phyloP scores from a whole-genome alignment of 768 basidiomycete genomes.

The Suillus subalutaceus region DNA sequence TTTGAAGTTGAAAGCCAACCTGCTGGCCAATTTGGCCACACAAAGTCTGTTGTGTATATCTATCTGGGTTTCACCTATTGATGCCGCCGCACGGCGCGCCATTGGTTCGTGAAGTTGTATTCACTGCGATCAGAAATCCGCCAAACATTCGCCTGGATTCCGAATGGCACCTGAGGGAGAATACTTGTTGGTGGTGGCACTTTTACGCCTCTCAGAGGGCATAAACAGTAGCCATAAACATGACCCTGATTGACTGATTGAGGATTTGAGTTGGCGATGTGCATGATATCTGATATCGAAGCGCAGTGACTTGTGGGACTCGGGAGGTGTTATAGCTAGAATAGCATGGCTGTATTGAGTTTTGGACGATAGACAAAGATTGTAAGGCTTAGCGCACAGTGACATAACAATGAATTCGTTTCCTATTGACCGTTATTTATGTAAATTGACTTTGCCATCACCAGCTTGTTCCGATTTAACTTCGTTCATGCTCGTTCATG shows the following conservation, averaged over 20 bases:
- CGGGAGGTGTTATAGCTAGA: background rate
- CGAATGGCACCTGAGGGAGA: background rate
- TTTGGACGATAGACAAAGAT: background rate
- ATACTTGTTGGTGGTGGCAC: background rate
- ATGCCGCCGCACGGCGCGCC: background rate
- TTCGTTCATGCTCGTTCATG: conserved; percentile 22
- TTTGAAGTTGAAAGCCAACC: background rate
- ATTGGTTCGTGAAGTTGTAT: background rate
- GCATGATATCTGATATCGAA: background rate
- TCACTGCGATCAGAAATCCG: background rate
- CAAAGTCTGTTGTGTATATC: background rate
- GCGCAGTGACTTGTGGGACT: background rate
- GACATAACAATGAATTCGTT: background rate
- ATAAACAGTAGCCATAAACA: background rate
- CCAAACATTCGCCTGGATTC: background rate
- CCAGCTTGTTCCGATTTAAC: background rate
- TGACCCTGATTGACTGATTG: background rate
- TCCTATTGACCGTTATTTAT: background rate
- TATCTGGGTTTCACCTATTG: background rate
- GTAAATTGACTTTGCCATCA: background rate
- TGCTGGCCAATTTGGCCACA: background rate
- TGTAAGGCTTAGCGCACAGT: background rate
- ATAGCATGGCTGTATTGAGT: background rate
- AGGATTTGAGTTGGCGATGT: background rate
- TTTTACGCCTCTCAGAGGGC: background rate